Base-by-base conservation (phyloP, 2,329 filamentous ascomycete species). In the Scedosporium boydii region DNA sequence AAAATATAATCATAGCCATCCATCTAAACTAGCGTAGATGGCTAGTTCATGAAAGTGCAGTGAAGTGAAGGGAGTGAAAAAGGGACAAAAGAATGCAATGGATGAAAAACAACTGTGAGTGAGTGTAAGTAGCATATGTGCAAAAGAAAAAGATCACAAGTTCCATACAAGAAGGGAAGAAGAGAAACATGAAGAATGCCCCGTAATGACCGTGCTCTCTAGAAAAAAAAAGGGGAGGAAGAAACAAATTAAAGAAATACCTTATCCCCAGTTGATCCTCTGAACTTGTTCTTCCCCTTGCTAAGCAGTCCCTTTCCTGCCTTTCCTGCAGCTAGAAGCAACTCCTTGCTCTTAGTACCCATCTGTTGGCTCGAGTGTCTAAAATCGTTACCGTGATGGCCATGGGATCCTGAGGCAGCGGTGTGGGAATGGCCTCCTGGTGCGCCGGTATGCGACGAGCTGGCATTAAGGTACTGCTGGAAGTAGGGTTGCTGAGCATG, bases 261-360 rank as follows among this genome's bases (percentile, higher is more conserved):
- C 90, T 96, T 96, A 76, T 95, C 90, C 71, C 87, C 60, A 41
- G 60, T 85, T 66, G 83, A 84, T 72, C 81, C 83, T 65, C 82
- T 80, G 73, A 96, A 86, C 75, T 91, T 93, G 77, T 84, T 93
- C 77, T 90, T 93, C 68, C 93, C 91, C 77, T 96, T 96, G 67
- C 89, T 91, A 73, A 97, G 87, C 66, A 97, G 76, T 60, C 93
- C 93, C 78, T 96, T 96, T 58, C 93, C 92, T 63, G 91, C 91
- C 72, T 91, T 92, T 61, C 91, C 91, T 62, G 93, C 93, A 23
- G 88, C 88, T 67, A 95, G 90, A 71, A 97, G 82, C 29, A 97
- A 78, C 69, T 96, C 92, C 77, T 96, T 97, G 72, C 93, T 87
- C 78, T 93, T 93, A 46, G 87, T 83, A 68, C 91, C 89, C 72